Evolutionary conservation across 2,329 filamentous ascomycete species (phyloP), one percentile per base, ranked within the genome.

Genomic region (Anisogramma anomala): DNA sequence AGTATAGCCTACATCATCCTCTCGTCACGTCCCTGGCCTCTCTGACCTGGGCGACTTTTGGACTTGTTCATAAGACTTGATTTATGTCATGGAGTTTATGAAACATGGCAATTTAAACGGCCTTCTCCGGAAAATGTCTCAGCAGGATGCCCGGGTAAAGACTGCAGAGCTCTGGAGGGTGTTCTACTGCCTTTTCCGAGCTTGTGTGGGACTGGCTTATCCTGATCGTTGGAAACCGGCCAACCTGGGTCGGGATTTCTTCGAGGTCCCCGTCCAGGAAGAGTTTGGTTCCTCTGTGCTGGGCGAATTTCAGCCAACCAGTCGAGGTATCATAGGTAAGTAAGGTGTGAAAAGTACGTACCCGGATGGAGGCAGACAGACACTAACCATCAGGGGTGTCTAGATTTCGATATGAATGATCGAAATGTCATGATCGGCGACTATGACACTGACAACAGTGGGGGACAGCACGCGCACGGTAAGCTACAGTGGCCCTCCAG

Each of bases 391-490:
- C 3, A 17, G 6, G 39, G 39, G 19, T 18, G 36, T 13, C 11
- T 41, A 13, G 4, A 41, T 13, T 41, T 41, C 14, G 39, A 41
- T 19, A 41, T 41, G 18, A 41, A 41, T 23, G 39, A 41, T 14
- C 39, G 39, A 7, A 41, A 41, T 18, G 18, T 41, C 17, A 36
- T 41, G 39, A n/a, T 41, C 11, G 39, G 39, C 4, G 33, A 30
- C 19, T 18, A n/a, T 6, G 8, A 22, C 33, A 6, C 25, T 6
- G 26, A 31, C 3, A 6, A 25, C 22, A 13, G 6, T 8, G 22
- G 13, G 13, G 25, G 25, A 13, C 23, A 15, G 5, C 39, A 41
- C 20, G 2, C 33, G 3, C 39, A 41, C 14, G 33, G n/a, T n/a
- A n/a, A n/a, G n/a, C n/a, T n/a, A n/a, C n/a, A n/a, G n/a, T n/a